phyloP scores from a whole-genome alignment of 768 basidiomycete genomes.

The Leccinum imitatum region DNA sequence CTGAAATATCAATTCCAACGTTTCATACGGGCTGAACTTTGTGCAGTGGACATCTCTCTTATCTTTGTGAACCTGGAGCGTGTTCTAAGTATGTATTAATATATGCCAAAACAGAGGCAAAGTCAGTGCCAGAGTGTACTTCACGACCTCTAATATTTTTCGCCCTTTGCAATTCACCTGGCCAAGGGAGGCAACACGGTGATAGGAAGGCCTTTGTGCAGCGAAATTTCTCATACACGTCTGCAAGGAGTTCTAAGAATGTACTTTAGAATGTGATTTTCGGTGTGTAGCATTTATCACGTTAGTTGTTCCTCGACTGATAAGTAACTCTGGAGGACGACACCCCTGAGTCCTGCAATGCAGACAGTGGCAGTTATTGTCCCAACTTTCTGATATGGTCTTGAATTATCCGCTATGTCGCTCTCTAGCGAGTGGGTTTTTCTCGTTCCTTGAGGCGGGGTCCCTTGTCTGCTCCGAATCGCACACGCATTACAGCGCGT shows the following conservation, averaged over 20 bases:
- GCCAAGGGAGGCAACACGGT: background rate
- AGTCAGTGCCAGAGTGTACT: background rate
- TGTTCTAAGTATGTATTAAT: background rate
- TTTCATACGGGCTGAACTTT: background rate
- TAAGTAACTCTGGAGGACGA: background rate
- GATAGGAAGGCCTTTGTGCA: background rate
- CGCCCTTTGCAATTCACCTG: background rate
- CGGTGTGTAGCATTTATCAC: background rate
- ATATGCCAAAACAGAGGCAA: background rate
- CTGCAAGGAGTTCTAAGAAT: background rate
- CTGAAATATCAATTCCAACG: background rate
- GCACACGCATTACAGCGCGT: background rate
- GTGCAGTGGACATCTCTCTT: background rate
- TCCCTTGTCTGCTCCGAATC: background rate
- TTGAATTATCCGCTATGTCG: background rate
- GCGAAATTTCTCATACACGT: background rate
- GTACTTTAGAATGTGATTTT: background rate
- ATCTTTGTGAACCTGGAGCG: background rate
- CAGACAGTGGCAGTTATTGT: background rate
- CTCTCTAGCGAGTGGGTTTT: background rate
- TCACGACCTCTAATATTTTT: background rate
- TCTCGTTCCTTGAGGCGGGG: background rate
- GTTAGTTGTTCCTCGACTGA: background rate
- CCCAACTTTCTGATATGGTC: background rate
- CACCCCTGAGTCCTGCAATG: background rate